Conservation (phyloP, 139 green algal genomes). For the Coelastrella sp. region DNA sequence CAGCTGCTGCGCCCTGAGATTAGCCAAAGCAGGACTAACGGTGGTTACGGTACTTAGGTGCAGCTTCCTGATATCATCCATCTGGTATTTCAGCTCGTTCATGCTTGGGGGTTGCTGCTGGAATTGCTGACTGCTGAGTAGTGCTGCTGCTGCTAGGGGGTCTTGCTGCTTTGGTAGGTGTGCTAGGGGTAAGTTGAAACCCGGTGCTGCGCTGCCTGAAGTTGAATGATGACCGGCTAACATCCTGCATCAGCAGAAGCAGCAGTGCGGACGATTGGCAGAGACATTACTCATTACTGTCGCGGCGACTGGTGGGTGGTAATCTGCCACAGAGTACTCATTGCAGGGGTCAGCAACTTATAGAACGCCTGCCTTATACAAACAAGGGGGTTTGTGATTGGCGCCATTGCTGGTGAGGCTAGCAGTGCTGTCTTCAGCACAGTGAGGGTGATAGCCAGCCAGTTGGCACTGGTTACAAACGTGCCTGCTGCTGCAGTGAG, state of each 20-base stretch:
- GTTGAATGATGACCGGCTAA: not conserved
- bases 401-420: too few relatives aligned
- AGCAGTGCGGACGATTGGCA: not conserved
- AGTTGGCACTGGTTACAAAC: too few relatives aligned
- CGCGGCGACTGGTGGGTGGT: too few relatives aligned
- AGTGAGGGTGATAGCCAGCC: too few relatives aligned
- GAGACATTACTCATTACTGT: not conserved
- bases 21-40: not conserved
- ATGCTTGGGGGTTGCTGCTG: constrained; percentile 10
- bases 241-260: not conserved
- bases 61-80: constrained; percentile 18
- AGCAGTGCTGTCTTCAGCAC: too few relatives aligned
- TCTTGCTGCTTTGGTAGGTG: constrained; percentile 6
- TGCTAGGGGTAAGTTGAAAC: not conserved
- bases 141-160: not conserved
- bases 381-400: too few relatives aligned
- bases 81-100: constrained; percentile 38
- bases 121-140: not conserved
- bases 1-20: not conserved
- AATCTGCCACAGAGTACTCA: too few relatives aligned
- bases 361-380: too few relatives aligned
- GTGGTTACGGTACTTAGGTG: not conserved
- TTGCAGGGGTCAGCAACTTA: too few relatives aligned
- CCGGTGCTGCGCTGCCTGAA: not conserved
- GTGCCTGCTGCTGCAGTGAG: too few relatives aligned